Evolutionary conservation across 257 asterid genomes (phyloP).

Genomic region (Salvia splendens): DNA sequence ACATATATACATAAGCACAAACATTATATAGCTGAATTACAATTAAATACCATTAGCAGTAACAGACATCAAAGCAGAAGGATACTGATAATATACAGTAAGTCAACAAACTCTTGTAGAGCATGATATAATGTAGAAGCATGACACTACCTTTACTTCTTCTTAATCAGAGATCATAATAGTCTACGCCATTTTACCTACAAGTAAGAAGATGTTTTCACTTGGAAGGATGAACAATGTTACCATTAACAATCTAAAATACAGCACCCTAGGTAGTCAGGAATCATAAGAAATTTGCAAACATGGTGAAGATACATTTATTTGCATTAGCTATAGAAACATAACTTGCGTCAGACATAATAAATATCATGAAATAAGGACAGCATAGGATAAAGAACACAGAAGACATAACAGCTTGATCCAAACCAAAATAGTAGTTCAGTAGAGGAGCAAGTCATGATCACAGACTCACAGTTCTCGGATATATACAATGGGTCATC

Average conservation of each 20-base stretch:
- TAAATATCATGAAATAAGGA: conserved; percentile 18
- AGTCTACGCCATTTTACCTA: conserved; percentile 90
- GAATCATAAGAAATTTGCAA: conserved; percentile 8
- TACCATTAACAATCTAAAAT: conserved; percentile 49
- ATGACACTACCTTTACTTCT: conserved; percentile 88
- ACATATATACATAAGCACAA: background rate
- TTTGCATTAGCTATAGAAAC: conserved; percentile 8
- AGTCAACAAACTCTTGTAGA: conserved; percentile 27
- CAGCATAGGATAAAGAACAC: conserved; percentile 9
- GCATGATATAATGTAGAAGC: conserved; percentile 46
- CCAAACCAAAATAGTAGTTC: conserved; percentile 16
- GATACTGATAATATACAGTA: conserved; percentile 7
- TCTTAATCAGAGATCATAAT: conserved; percentile 88
- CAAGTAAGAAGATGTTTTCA: conserved; percentile 81
- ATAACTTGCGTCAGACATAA: conserved; percentile 8
- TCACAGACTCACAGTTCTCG: conserved; percentile 29
- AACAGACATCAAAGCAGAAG: conserved; percentile 23
- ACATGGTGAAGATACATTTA: conserved; percentile 4
- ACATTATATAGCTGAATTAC: background rate
- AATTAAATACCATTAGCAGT: conserved; percentile 1
- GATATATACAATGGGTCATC: conserved; percentile 7
- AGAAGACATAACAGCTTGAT: background rate
- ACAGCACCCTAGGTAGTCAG: conserved; percentile 39
- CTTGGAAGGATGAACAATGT: conserved; percentile 72
- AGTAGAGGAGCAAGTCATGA: conserved; percentile 2